A percentile compares a stretch with the other conserved stretches of the same genome.
Conservation (phyloP, 176 grass and related monocot species). For the Oryza meridionalis region DNA sequence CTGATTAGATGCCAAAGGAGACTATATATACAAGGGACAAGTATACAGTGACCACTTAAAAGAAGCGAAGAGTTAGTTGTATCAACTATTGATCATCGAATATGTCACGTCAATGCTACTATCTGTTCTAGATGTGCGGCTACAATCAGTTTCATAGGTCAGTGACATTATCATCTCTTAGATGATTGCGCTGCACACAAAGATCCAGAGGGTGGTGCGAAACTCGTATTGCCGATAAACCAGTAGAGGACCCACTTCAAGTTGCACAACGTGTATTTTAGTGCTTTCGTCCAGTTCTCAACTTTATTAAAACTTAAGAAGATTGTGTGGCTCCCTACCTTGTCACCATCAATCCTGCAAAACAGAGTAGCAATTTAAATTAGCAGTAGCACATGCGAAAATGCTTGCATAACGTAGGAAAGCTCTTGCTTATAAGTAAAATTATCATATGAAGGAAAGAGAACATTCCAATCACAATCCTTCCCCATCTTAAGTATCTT, state of each 20-base stretch:
- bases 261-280: slow-evolving; percentile 95
- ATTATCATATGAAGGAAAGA: neutral
- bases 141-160: slow-evolving; percentile 6
- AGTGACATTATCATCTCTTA: slow-evolving; percentile 18
- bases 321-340: slow-evolving; percentile 90
- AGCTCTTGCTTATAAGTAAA: neutral
- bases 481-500: slow-evolving; percentile 4
- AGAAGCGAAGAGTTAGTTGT: neutral
- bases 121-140: neutral
- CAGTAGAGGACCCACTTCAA: slow-evolving; percentile 97
- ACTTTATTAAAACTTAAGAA: slow-evolving; percentile 93
- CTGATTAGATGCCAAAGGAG: neutral
- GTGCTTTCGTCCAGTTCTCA: slow-evolving; percentile 89
- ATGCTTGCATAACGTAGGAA: neutral
- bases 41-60: neutral
- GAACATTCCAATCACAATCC: neutral
- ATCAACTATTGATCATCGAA: neutral
- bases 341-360: slow-evolving; percentile 94
- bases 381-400: neutral
- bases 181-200: slow-evolving; percentile 31
- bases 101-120: neutral
- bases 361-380: slow-evolving; percentile 18
- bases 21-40: neutral
- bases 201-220: slow-evolving; percentile 52
- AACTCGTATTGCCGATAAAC: slow-evolving; percentile 91